Evolutionary conservation across 768 basidiomycete species (phyloP), one percentile per base, ranked within the genome.

Genomic region (Phaeotremella fagi): DNA sequence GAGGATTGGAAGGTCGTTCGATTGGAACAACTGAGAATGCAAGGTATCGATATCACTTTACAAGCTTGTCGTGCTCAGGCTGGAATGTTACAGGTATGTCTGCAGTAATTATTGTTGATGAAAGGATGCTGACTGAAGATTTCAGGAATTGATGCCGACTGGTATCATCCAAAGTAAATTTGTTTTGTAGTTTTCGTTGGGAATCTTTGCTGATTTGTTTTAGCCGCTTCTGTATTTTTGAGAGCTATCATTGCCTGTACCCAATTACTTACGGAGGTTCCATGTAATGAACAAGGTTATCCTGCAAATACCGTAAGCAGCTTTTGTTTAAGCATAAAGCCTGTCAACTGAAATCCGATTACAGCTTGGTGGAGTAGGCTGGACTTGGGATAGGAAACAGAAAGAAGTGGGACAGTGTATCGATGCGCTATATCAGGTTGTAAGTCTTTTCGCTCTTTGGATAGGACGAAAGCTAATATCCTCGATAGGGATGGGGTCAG

Each of bases 351-450:
- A 5, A 47, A 11, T 23, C 37, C 43, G 12, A 48, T 11, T 22
- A 9, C 28, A 64, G 57, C 64, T 53, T 31, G 64, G 61, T 12
- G 64, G 64, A 4, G 28, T 22, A n/a, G 64, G 61, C 20, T 66
- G 64, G 64, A 63, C 64, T 6, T 66, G 64, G 64, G 54, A 58
- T 18, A 36, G 51, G 16, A 66, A 66, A 44, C 55, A 61, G 45
- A 25, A 46, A 16, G 53, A 59, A 25, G 48, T 66, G 3, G 43
- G 50, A 25, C 11, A 20, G 3, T 63, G 61, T 48, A 20, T 63
- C 5, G 61, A 66, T 7, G 61, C 55, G 3, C 26, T 66, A 16
- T 59, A 66, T 50, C 64, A 66, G 43, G 24, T 63, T 23, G 64
- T 66, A 22, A 62, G 64, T 59, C 20, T 5, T 31, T 12, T 15